Evolutionary conservation across 2,329 filamentous ascomycete species (phyloP).

Genomic region (Monilinia fructicola): DNA sequence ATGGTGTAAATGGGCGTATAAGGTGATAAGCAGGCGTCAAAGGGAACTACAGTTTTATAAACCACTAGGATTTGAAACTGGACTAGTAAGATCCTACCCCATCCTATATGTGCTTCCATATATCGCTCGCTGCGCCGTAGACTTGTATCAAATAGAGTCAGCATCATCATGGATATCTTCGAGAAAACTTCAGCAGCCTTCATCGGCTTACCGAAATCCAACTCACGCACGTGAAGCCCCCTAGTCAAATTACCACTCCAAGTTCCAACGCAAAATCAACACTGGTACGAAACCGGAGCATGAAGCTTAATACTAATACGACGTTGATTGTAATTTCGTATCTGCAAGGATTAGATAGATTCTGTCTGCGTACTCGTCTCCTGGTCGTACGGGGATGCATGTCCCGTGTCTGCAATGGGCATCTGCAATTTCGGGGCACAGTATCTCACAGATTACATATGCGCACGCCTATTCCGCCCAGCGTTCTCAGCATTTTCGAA

Average conservation of each 20-base stretch:
- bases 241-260: neutral
- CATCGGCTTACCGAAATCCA: neutral
- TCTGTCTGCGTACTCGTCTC: neutral
- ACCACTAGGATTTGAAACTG: neutral
- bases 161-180: constrained; percentile 7
- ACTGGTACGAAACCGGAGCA: neutral
- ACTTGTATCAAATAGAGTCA: constrained; percentile 4
- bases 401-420: constrained; percentile 11
- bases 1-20: neutral
- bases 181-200: constrained; percentile 3
- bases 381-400: constrained; percentile 3
- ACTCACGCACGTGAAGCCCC: neutral
- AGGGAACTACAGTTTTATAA: neutral
- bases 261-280: neutral
- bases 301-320: neutral
- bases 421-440: constrained; percentile 19
- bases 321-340: neutral
- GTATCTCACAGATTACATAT: constrained; percentile 1
- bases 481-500: neutral
- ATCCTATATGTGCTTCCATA: constrained; percentile 13
- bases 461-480: neutral
- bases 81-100: neutral
- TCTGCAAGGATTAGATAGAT: neutral
- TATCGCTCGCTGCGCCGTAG: constrained; percentile 1
- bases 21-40: neutral